Evolutionary conservation across 225 moss, liverwort and hornwort genomes (phyloP), one percentile per base, ranked within the genome.

Genomic region (Sphagnum tenellum): DNA sequence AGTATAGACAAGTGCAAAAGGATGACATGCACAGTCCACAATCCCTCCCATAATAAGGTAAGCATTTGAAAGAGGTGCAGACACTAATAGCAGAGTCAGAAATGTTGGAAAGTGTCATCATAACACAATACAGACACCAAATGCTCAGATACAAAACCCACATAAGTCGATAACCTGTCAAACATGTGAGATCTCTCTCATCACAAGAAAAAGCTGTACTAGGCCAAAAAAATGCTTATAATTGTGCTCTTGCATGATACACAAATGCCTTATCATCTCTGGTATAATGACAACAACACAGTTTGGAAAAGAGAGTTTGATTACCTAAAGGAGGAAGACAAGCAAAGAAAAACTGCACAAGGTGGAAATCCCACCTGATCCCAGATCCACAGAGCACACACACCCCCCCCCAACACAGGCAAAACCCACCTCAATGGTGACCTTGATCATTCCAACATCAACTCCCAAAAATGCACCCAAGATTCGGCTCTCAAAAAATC

Each of bases 321-420:
- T 76, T 75, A 85, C 90, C 89, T 66, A 89, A 75, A 64, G 90
- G 64, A 72, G 87, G 90, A 47, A 90, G 74, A 71, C 89, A 85
- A 67, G 90, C 87, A 50, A 87, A 79, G 69, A 88, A 81, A 64
- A 90, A 86, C 72, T 94, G 94, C 89, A 88, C 87, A 67, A 91
- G 75, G 69, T 86, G 90, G 81, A 89, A 94, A 72, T 91, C 87
- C 77, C 87, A 81, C 80, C 87, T 89, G 75, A 73, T 56, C 29
- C 29, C 29, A 29, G 29, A 29, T 29, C 29, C 29, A 29, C 29
- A 29, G 0, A 29, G 29, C 29, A 29, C 0, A 0, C 29, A 0
- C 29, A 0, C 29, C 29, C 80, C 75, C 67, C 76, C 64, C 65
- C 74, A 67, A 75, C 83, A 81, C 68, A 69, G 74, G 76, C 69